Evolutionary conservation across 306 rosid species (phyloP), one percentile per base, ranked within the genome.

Genomic region (Carpinus fangiana): DNA sequence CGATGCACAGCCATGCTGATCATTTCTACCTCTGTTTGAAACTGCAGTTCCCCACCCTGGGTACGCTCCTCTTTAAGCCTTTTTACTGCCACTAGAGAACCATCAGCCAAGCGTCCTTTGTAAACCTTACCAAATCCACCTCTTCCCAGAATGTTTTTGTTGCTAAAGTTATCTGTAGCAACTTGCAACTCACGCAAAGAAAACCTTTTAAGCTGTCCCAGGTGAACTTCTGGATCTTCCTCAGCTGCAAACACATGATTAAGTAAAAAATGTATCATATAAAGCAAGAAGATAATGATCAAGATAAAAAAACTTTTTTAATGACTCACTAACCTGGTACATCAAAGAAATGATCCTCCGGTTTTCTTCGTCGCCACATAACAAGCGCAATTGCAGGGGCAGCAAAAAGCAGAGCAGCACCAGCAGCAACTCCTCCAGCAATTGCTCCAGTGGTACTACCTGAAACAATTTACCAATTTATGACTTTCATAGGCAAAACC

Each of bases 371-470:
- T 41, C 97, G 86, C 92, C 90, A 96, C 78, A 72, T 81, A 62
- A 89, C 96, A 88, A 91, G 94, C 64, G 98, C 97, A 82, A 96
- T 88, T 81, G 98, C 97, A 83, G 98, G 97, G 73, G 87, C 96
- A 73, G 96, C 96, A 89, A 96, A 93, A 74, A 96, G 83, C 76
- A 93, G 81, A 82, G 96, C 97, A 62, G 97, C 98, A 72, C 93
- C 97, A 62, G 96, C 99, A 80, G 97, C 99, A 80, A 93, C 99
- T 82, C 98, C 99, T 78, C 97, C 99, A 70, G 98, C 99, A 87
- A 96, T 93, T 79, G 96, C 89, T 76, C 97, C 98, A 48, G 94
- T 90, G 45, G 84, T 66, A 76, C 81, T 73, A 73, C 92, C 99
- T 96, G 85, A 48, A 82, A 73, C 67, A 77, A 76, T 23, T 70